phyloP scores from a whole-genome alignment of 345 rosid species.

The Litchi chinensis region DNA sequence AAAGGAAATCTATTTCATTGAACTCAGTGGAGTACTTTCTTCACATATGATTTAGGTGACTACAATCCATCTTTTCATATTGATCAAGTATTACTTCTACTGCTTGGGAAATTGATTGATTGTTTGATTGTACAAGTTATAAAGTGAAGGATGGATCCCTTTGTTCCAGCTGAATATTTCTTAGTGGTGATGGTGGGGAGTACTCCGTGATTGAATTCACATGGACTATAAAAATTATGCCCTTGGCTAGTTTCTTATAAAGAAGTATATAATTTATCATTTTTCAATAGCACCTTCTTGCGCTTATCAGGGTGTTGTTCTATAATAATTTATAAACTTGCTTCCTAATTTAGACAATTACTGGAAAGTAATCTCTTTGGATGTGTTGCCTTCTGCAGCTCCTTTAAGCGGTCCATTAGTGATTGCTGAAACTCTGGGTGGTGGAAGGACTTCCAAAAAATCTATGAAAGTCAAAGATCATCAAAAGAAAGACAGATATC shows the following conservation, averaged over 20 bases:
- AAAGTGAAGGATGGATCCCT: not conserved
- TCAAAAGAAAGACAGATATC: constrained; percentile 73
- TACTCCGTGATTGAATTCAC: not conserved
- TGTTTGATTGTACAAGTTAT: not conserved
- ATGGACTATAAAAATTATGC: not conserved
- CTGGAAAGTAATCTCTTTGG: not conserved
- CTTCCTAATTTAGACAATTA: not conserved
- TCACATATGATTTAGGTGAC: not conserved
- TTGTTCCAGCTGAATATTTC: not conserved
- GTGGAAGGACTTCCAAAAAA: constrained; percentile 61
- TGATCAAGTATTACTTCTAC: not conserved
- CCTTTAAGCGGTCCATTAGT: constrained; percentile 96
- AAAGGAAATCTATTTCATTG: not conserved
- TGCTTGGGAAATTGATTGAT: not conserved
- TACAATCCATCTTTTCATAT: not conserved
- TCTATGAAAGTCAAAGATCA: constrained; percentile 73
- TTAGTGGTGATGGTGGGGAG: not conserved
- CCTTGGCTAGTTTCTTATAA: not conserved
- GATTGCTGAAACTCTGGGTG: constrained; percentile 78
- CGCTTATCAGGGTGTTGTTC: not conserved
- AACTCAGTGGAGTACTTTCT: not conserved
- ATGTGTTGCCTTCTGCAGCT: constrained; percentile 54
- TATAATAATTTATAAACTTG: not conserved
- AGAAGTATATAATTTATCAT: not conserved
- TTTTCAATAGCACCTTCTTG: not conserved